Evolutionary conservation across 176 grass and related monocot genomes (phyloP), one percentile per base, ranked within the genome.

Genomic region (Olyra latifolia): DNA sequence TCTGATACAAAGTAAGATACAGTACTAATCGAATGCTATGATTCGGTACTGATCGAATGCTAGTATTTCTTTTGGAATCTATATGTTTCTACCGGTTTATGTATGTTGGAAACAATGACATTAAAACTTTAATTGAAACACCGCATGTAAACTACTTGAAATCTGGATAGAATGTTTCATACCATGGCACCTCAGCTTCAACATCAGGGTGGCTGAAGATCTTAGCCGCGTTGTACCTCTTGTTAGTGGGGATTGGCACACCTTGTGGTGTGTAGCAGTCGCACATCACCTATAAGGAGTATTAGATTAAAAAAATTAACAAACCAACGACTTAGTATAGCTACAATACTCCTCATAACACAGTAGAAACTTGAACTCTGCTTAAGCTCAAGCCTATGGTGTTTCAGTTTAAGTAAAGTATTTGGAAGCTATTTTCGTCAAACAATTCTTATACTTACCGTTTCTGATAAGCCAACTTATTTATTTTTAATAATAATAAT

Each of bases 211-310:
- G 74, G 91, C 83, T 88, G 66, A 97, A 97, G 62, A 94, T 85
- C 78, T 85, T 92, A 62, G 95, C 95, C 27, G 95, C 91, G 64
- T 87, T 90, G 87, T 72, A 7, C 80, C 95, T 90, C 82, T 97
- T 97, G 92, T 97, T 97, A 15, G 85, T 94, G 16, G 89, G 89
- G 52, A 97, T 90, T 52, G 95, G 85, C 62, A 55, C 87, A 4
- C 91, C 95, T 85, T 92, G 89, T 25, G 95, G 95, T 39, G 95
- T 97, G 66, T 94, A 94, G 75, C 95, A 97, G 88, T 97, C 92
- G 44, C 95, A 97, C 89, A 97, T 97, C 53, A 97, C 95, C 95
- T 97, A 64, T 40, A 73, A 2, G 43, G 8, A 85, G 20, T 76
- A 67, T 28, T 45, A 23, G 70, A 27, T 23, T 29, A 25, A 66